Conservation (phyloP, 1,284 basidiomycete species). For the Agaricales sp. region DNA sequence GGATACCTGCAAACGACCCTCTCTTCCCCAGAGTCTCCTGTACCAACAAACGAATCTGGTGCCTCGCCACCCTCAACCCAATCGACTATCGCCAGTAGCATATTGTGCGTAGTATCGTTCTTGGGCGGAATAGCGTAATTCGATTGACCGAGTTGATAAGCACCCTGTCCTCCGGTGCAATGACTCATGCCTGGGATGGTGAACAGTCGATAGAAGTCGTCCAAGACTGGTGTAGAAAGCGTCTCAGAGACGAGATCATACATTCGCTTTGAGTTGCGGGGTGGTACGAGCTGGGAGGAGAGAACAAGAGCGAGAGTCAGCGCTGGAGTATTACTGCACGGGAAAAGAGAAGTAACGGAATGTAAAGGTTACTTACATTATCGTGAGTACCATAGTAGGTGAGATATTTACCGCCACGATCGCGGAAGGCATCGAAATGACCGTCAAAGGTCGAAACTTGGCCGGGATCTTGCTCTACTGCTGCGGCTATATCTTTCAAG, state of each 20-base stretch:
- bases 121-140: neutral
- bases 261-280: neutral
- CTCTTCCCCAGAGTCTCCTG: neutral
- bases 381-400: conserved; percentile 18
- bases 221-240: conserved; percentile 14
- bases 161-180: conserved; percentile 14
- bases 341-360: too few species aligned
- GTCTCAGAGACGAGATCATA: neutral
- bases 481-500: neutral
- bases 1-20: neutral
- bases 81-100: conserved; percentile 25
- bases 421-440: too few species aligned
- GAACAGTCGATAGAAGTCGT: conserved; percentile 29
- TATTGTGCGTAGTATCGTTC: conserved; percentile 13
- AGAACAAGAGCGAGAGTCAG: too few species aligned
- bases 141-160: neutral
- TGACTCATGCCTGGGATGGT: conserved; percentile 31
- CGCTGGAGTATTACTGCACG: too few species aligned
- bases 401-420: conserved; percentile 15
- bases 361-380: conserved; percentile 8
- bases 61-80: conserved; percentile 29
- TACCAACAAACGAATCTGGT: conserved; percentile 22
- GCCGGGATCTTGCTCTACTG: too few species aligned
- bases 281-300: conserved; percentile 10
- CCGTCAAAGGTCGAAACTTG: too few species aligned